These are phyloP conservation scores for Xylaria sp. DNA, from an alignment of 2,329 filamentous ascomycete genomes.

Conservation along the genomic window DNA sequence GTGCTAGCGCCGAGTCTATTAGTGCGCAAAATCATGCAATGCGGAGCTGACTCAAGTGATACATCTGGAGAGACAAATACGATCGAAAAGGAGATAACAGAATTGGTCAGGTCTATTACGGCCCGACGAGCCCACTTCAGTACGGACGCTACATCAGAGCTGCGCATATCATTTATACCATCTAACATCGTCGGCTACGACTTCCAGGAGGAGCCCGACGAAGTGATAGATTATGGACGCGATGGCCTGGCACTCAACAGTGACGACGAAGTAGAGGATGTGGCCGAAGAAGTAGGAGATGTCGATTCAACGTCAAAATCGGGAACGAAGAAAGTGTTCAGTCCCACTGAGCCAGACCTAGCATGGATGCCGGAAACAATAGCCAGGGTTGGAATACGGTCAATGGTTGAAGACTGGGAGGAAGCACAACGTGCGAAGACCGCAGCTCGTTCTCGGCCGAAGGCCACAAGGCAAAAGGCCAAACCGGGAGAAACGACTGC, in stretches of 20 bases:
- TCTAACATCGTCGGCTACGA: conserved; percentile 81
- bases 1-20: conserved; percentile 83
- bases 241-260: conserved; percentile 70
- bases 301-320: conserved; percentile 43
- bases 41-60: conserved; percentile 50
- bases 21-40: conserved; percentile 65
- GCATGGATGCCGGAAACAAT: conserved; percentile 76
- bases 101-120: conserved; percentile 73
- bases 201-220: conserved; percentile 76
- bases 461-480: conserved; percentile 38
- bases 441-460: conserved; percentile 42
- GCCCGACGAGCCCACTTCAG: conserved; percentile 75
- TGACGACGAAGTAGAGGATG: conserved; percentile 71
- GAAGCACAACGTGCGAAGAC: conserved; percentile 51
- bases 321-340: conserved; percentile 61
- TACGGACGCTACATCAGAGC: conserved; percentile 79
- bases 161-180: conserved; percentile 83
- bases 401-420: conserved; percentile 74
- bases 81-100: conserved; percentile 59
- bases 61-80: conserved; percentile 49
- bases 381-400: conserved; percentile 71
- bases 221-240: conserved; percentile 62
- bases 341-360: conserved; percentile 73
- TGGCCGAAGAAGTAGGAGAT: conserved; percentile 42
- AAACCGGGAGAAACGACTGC: conserved; percentile 42